Evolutionary conservation across 139 green algal genomes (phyloP).

Genomic region (Coelastrella sp.): DNA sequence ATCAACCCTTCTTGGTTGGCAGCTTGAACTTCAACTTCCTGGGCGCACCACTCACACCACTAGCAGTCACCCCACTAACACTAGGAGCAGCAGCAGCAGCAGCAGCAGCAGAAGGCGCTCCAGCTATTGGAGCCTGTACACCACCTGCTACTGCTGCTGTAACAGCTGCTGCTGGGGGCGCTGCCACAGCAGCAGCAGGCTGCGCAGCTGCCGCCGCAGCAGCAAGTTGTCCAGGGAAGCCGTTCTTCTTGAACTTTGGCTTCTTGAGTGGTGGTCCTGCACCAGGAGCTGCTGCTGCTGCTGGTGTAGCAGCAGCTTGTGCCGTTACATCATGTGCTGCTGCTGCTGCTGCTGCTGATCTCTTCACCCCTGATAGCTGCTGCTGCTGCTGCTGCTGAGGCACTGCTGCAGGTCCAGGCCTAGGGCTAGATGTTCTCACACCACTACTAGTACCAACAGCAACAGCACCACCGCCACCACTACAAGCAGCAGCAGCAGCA

Average conservation of each 20-base stretch:
- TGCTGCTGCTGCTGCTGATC: slow-evolving; percentile 15
- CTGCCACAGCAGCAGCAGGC: background rate
- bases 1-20: background rate
- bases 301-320: background rate
- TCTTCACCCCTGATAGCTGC: background rate
- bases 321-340: background rate
- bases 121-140: background rate
- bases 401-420: background rate
- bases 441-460: background rate
- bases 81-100: background rate
- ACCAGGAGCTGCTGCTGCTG: background rate
- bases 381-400: slow-evolving; percentile 8
- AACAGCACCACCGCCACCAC: background rate
- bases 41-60: background rate
- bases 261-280: background rate
- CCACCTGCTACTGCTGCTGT: background rate
- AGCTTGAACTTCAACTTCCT: background rate
- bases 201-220: background rate
- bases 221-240: background rate
- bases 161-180: background rate
- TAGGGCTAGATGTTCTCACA: background rate
- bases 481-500: background rate
- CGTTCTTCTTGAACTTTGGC: background rate
- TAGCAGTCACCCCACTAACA: background rate
- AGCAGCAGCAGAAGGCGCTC: background rate